Evolutionary conservation across 495 filamentous ascomycete species (phyloP), one percentile per base, ranked within the genome.

Genomic region (Lepraria neglecta): DNA sequence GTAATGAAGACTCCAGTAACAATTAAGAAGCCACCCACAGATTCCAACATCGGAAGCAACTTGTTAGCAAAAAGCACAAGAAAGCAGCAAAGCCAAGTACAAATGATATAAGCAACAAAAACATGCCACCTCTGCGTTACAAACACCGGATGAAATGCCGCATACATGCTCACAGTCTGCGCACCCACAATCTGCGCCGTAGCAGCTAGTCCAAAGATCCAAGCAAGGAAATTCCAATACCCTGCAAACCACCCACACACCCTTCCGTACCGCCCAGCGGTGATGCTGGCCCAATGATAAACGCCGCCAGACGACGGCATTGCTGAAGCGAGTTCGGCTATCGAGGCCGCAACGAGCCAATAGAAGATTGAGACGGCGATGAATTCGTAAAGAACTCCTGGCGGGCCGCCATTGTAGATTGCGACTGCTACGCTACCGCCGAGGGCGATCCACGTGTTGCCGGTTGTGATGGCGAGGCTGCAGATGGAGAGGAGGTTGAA

Each of bases 201-300:
- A 1, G 87, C 85, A 14, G 88, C 84, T 67, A 73, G 87, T 69
- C 72, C 78, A 14, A 81, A 66, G 31, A 80, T 68, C 89, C 89
- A 91, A n/a, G 85, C 90, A 58, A 89, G 81, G 67, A 84, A 87
- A 68, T 95, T 95, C 76, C 87, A 83, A 73, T 81, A 89, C 9
- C 90, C 90, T 0, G 88, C 85, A 64, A 90, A 92, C 72, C 84
- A 95, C 30, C 90, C 89, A 48, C 83, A 74, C 2, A 81, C 69
- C 15, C 87, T 81, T 35, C 89, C 90, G 70, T 84, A 87, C 50
- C 75, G 81, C 3, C 88, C 88, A 6, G 82, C 84, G 0, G 89
- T 89, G 17, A 92, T 79, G 0, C 85, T 84, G 5, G 89, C 88
- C 89, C 89, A 94, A 70, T 94, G 89, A 64, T 92, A 92, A 2